phyloP scores from a whole-genome alignment of 164 flowering plant species.

The Saururus chinensis region DNA sequence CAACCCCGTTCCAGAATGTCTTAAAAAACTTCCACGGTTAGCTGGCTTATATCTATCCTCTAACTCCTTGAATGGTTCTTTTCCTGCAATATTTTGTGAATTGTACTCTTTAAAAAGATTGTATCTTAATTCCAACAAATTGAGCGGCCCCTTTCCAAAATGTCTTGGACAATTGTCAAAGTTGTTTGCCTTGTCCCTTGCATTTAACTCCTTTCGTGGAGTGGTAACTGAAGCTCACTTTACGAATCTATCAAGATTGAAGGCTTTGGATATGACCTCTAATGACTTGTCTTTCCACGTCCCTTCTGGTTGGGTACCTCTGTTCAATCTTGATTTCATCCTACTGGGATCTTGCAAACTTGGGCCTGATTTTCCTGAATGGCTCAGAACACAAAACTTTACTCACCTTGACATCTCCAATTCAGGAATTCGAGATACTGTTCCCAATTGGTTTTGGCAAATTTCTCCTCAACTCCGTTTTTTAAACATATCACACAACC shows the following conservation, averaged over 20 bases:
- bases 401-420: neutral
- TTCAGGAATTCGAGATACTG: neutral
- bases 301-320: neutral
- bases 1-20: neutral
- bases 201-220: no score
- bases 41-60: neutral
- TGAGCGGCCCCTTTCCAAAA: neutral
- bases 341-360: neutral
- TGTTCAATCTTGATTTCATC: neutral
- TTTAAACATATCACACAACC: neutral
- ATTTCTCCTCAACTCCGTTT: neutral
- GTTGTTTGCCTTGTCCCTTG: neutral
- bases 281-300: conserved; percentile 1
- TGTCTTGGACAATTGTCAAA: neutral
- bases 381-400: neutral
- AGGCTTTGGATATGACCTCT: no score
- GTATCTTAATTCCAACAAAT: neutral
- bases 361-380: neutral
- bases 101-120: neutral
- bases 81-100: neutral
- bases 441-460: neutral
- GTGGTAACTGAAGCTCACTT: no score
- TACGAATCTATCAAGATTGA: no score
- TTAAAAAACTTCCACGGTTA: neutral
- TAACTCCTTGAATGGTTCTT: neutral